A percentile compares a stretch with the other conserved stretches of the same genome.
Evolutionary conservation across 2,329 filamentous ascomycete species (phyloP).

Genomic region (Sarocladium brachiariae): DNA sequence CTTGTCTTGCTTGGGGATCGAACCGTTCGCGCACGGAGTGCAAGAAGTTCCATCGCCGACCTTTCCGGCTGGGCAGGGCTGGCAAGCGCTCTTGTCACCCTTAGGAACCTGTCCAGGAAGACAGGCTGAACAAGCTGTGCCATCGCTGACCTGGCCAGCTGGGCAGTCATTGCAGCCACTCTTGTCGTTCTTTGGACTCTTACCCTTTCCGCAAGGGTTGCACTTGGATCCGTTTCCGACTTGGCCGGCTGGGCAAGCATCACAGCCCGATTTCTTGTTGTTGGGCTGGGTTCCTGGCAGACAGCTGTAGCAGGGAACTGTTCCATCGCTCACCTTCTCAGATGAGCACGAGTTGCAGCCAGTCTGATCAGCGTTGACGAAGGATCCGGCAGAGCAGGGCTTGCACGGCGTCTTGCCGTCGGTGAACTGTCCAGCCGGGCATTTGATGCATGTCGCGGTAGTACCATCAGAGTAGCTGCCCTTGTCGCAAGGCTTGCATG

Average conservation of each 20-base stretch:
- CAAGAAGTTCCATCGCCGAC: constrained; percentile 3
- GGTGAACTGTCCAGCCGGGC: neutral
- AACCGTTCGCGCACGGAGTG: neutral
- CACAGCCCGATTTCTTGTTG: neutral
- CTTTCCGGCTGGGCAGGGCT: neutral
- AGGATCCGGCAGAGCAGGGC: neutral
- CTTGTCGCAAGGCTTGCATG: neutral
- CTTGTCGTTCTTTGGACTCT: neutral
- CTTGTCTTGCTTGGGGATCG: neutral
- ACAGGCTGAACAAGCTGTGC: neutral
- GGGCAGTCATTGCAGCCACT: neutral
- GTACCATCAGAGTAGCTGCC: neutral
- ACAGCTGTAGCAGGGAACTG: neutral
- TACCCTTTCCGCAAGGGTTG: neutral
- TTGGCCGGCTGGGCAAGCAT: neutral
- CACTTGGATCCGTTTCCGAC: neutral
- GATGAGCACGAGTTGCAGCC: neutral
- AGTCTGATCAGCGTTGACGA: neutral
- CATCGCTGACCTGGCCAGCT: neutral
- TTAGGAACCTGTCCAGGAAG: neutral
- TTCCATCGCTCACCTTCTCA: constrained; percentile 1
- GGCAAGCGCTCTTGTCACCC: neutral
- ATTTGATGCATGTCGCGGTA: neutral
- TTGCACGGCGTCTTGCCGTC: neutral
- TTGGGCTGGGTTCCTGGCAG: neutral